A percentile compares a stretch with the other conserved stretches of the same genome.
These are phyloP conservation scores for Talaromyces sp. DNA, from an alignment of 2,329 filamentous ascomycete genomes.

Conservation along the genomic window DNA sequence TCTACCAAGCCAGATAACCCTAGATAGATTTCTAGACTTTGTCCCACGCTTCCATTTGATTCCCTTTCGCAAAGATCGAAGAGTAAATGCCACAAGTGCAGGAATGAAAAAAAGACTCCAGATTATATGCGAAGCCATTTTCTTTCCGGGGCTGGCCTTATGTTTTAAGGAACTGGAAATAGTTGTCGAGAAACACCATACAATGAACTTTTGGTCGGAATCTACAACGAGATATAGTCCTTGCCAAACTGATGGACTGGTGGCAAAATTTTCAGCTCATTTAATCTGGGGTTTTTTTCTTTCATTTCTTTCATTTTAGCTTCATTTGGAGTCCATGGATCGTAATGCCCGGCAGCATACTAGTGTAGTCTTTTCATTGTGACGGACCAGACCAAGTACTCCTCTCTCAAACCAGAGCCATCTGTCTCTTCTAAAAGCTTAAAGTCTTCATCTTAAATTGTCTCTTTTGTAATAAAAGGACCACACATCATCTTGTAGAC, in stretches of 20 bases:
- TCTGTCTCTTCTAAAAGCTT: background rate
- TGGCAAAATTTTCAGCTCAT: background rate
- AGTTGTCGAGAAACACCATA: background rate
- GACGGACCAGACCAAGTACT: background rate
- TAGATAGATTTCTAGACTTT: background rate
- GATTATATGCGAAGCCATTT: background rate
- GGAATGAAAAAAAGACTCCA: background rate
- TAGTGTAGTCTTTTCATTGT: background rate
- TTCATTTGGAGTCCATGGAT: background rate
- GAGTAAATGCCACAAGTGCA: background rate
- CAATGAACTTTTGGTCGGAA: background rate
- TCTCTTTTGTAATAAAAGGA: background rate
- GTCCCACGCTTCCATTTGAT: background rate
- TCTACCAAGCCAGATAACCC: conserved; percentile 5
- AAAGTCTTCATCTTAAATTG: background rate
- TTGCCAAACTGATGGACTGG: background rate
- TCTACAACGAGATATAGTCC: background rate
- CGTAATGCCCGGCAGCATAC: background rate
- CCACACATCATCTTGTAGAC: background rate
- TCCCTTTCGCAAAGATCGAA: background rate
- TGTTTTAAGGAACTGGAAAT: background rate
- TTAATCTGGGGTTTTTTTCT: background rate
- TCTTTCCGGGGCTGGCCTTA: too few relatives aligned
- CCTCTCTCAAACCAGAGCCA: background rate
- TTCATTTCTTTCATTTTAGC: background rate